These are phyloP conservation scores for Rhizopogon vulgaris DNA, from an alignment of 768 basidiomycete species.

Conservation along the genomic window DNA sequence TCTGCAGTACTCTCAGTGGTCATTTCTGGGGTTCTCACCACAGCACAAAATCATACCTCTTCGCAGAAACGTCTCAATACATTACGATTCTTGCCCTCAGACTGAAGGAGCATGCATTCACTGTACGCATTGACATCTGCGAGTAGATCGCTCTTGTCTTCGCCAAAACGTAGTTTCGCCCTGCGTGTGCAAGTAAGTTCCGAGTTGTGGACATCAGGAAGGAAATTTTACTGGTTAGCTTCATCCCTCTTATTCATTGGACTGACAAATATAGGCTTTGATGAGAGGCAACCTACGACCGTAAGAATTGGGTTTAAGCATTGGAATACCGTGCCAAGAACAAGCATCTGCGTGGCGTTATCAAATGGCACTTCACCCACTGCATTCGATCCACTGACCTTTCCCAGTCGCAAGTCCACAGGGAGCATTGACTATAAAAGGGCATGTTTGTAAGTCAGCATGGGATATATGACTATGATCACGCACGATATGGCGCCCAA, in stretches of 20 bases:
- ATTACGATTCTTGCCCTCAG: conserved; percentile 41
- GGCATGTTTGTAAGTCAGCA: conserved; percentile 1
- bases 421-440: conserved; percentile 68
- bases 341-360: conserved; percentile 61
- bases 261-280: conserved; percentile 79
- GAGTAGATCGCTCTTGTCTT: conserved; percentile 75
- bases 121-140: conserved; percentile 78
- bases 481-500: conserved; percentile 74
- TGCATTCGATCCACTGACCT: conserved; percentile 36
- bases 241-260: conserved; percentile 84
- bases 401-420: conserved; percentile 80
- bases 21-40: conserved; percentile 4
- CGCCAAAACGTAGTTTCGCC: conserved; percentile 64
- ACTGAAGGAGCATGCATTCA: conserved; percentile 46
- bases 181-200: conserved; percentile 31
- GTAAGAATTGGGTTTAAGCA: conserved; percentile 80
- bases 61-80: conserved; percentile 62
- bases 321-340: conserved; percentile 76
- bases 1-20: conserved; percentile 34
- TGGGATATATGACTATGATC: neutral
- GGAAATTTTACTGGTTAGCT: conserved; percentile 50
- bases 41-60: conserved; percentile 34
- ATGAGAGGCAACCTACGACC: conserved; percentile 76
- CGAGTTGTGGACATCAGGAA: neutral
- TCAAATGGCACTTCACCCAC: conserved; percentile 1